Evolutionary conservation across 2,329 filamentous ascomycete species (phyloP), one percentile per base, ranked within the genome.

Genomic region (Diplocarpon mali): DNA sequence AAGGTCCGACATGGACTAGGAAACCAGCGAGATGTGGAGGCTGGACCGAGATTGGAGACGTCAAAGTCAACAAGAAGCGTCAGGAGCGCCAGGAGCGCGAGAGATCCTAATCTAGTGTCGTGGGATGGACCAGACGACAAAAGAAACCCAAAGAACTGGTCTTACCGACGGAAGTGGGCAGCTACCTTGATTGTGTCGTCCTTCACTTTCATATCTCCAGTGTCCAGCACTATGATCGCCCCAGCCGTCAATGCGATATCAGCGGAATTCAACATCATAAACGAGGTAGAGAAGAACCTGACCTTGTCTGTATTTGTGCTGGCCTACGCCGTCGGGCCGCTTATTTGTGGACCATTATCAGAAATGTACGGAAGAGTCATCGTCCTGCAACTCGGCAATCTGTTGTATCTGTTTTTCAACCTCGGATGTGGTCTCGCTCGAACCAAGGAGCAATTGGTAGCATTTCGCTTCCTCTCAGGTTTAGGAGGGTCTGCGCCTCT

Each of bases 281-380:
- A 53, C 60, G 65, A 38, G 57, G 60, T 42, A 64, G 73, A 51
- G 62, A 75, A 2, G 67, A 67, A 34, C 65, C 67, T 47, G 68
- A 71, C 54, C 57, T 69, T 44, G 56, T 73, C 40, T 63, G 68
- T 38, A 9, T 69, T 67, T 11, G 69, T 72, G 12, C 55, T 71
- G 11, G 68, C 68, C 5, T 71, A 67, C 50, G 67, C 67, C 16
- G 65, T 66, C 20, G 69, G 69, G 0, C 69, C 69, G 1, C 45
- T 60, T 1, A 46, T 84, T 3, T 83, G 80, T 73, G 81, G 80
- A 1, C 79, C 80, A 0, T 60, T 71, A 5, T 70, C 70, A 0
- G 72, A 75, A 47, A 59, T 73, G 0, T 73, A 68, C 41, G 72
- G 71, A 0, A 55, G 72, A 2, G 54, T 64, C 32, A 53, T 55